Evolutionary conservation across 2,329 filamentous ascomycete species (phyloP), one percentile per base, ranked within the genome.

Genomic region (Beauveria sp.): DNA sequence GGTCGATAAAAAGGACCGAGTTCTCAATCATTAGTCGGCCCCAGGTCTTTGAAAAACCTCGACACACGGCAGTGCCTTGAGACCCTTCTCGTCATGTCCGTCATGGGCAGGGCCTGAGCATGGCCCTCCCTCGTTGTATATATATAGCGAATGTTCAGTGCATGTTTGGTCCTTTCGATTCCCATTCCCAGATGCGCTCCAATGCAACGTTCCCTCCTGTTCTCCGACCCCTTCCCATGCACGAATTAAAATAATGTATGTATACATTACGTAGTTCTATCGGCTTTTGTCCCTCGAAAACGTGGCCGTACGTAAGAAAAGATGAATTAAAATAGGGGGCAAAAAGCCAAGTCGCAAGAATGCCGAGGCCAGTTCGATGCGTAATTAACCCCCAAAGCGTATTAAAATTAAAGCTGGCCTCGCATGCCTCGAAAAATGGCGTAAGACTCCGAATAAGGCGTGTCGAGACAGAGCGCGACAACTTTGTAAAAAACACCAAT

Each of bases 181-280:
- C 46, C 24, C 38, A 18, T 31, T 22, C 38, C 57, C 45, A 9
- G 28, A 50, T 31, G 28, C 65, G 40, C 68, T 64, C 65, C 62
- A 63, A 65, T 67, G 65, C 66, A 67, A 65, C 66, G 65, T 69
- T 70, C 68, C 65, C 64, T 62, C 67, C 72, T 5, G 55, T 67
- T 73, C 68, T 67, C 62, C 65, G 65, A 48, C 53, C 63, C 64
- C 57, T 67, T 60, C 65, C 65, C 66, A 70, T 72, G 70, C 72
- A 74, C 71, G 65, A 66, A 74, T 74, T 75, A 74, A 65, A 69
- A 50, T 67, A 67, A 66, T 62, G 64, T 70, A 66, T 74, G 69
- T 75, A 75, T 73, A 75, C 73, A 75, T 75, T 74, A 70, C 66
- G 68, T 69, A 75, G 68, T 74, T 72, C 56, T 73, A 73, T 74